Percentiles rank a stretch among this genome's conserved stretches.
These are phyloP conservation scores for Pythium diclinum DNA, from an alignment of 352 stramenopile genomes.

Conservation along the genomic window DNA sequence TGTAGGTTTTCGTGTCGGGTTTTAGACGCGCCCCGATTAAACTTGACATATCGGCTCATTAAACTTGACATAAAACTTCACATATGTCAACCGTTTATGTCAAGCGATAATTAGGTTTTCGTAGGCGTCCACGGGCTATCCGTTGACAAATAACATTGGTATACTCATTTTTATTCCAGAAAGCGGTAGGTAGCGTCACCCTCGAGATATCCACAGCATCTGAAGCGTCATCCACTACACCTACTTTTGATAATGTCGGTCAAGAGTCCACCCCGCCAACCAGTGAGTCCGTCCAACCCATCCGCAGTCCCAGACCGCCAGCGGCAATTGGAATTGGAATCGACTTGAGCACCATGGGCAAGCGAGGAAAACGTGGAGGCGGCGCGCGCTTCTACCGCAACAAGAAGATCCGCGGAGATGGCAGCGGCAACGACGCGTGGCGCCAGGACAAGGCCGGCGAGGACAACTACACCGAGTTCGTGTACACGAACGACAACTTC, in stretches of 20 bases:
- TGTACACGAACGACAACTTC: constrained; percentile 87
- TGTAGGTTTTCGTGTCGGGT: too few species aligned
- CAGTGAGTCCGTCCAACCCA: constrained; percentile 11
- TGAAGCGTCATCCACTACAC: background rate
- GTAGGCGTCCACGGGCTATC: too few species aligned
- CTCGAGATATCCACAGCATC: background rate
- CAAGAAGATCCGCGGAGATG: constrained; percentile 59
- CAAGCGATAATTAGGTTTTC: too few species aligned
- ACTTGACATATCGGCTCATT: too few species aligned
- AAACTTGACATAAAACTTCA: too few species aligned
- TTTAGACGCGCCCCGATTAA: too few species aligned
- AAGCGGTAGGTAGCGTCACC: background rate
- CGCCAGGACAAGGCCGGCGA: constrained; percentile 31
- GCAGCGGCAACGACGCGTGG: constrained; percentile 28
- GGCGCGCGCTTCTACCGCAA: constrained; percentile 30
- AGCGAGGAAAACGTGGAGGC: constrained; percentile 34
- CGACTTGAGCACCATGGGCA: constrained; percentile 37
- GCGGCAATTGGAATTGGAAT: constrained; percentile 25
- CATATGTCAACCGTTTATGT: too few species aligned
- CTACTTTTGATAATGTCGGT: constrained; percentile 12
- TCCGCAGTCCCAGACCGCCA: background rate
- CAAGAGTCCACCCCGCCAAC: constrained; percentile 13
- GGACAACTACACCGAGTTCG: constrained; percentile 80
- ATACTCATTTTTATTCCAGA: background rate
- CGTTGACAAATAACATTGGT: background rate